These are phyloP conservation scores for Quercus rubra DNA, from an alignment of 306 rosid genomes.

Conservation along the genomic window DNA sequence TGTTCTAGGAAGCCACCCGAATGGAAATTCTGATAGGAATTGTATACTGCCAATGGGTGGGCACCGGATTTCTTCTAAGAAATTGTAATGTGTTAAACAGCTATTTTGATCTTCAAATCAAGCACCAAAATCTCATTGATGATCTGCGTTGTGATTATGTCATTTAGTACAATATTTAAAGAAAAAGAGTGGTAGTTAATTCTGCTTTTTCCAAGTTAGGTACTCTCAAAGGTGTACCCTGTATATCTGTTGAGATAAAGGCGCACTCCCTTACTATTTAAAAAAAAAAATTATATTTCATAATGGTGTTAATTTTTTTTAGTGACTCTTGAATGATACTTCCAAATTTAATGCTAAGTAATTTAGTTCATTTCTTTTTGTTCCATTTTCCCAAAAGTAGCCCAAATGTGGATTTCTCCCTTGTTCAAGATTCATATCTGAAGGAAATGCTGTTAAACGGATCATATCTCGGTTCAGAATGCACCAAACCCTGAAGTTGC, in stretches of 20 bases:
- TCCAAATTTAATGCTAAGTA: neutral
- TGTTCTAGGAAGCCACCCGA: neutral
- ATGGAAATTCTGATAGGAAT: neutral
- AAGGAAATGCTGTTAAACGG: constrained; percentile 63
- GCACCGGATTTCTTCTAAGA: neutral
- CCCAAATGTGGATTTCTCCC: constrained; percentile 94
- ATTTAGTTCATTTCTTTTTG: neutral
- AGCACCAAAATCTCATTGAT: neutral
- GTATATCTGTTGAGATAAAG: constrained; percentile 94
- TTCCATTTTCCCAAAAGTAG: constrained; percentile 36
- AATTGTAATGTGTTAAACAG: neutral
- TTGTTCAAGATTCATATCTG: constrained; percentile 66
- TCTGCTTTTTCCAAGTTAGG: constrained; percentile 45
- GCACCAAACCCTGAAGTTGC: constrained; percentile 94
- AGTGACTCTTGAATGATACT: neutral
- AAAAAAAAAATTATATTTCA: neutral
- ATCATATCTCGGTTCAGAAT: constrained; percentile 72
- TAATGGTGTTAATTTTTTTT: constrained; percentile 1
- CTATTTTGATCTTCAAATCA: neutral
- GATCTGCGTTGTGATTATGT: neutral
- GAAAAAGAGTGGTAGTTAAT: constrained; percentile 7
- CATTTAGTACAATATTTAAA: neutral
- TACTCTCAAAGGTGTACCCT: constrained; percentile 41
- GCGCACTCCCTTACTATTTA: constrained; percentile 20
- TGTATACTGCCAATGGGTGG: neutral